Conservation (phyloP, 2,329 filamentous ascomycete genomes). For the Tolypocladium album region DNA sequence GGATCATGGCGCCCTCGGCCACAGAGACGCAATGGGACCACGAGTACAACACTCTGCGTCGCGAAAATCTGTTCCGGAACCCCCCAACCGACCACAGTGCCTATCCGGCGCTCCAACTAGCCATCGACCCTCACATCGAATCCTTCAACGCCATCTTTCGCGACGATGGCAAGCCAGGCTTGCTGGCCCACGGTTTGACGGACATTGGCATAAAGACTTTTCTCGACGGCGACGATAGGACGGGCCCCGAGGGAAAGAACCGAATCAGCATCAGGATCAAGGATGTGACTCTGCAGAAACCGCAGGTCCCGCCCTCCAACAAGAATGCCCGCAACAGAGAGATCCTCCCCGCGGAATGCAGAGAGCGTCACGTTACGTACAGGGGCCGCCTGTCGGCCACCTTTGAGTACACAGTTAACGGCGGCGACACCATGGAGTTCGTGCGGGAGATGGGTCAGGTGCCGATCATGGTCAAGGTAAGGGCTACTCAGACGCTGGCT, state of each 20-base stretch:
- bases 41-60: conserved; percentile 74
- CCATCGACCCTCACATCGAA: conserved; percentile 87
- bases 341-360: conserved; percentile 83
- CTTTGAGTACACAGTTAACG: conserved; percentile 79
- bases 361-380: conserved; percentile 89
- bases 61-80: conserved; percentile 80
- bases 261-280: conserved; percentile 67
- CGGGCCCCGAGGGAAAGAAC: conserved; percentile 53
- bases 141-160: conserved; percentile 90
- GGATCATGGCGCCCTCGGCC: conserved; percentile 41
- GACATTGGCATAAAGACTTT: conserved; percentile 88
- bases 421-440: conserved; percentile 73
- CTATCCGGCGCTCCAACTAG: conserved; percentile 74
- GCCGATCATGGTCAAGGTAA: conserved; percentile 85
- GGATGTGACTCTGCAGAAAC: conserved; percentile 73
- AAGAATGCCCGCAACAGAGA: conserved; percentile 77
- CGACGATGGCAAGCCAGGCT: conserved; percentile 45
- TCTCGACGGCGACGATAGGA: conserved; percentile 67
- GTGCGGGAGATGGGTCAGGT: conserved; percentile 78
- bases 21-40: conserved; percentile 70
- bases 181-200: conserved; percentile 62
- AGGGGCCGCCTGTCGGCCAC: conserved; percentile 74
- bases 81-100: conserved; percentile 80
- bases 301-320: conserved; percentile 68
- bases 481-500: conserved; percentile 9